Base-by-base conservation (phyloP, 371 early-diverging fungal species). In the Zancudomyces culisetae region DNA sequence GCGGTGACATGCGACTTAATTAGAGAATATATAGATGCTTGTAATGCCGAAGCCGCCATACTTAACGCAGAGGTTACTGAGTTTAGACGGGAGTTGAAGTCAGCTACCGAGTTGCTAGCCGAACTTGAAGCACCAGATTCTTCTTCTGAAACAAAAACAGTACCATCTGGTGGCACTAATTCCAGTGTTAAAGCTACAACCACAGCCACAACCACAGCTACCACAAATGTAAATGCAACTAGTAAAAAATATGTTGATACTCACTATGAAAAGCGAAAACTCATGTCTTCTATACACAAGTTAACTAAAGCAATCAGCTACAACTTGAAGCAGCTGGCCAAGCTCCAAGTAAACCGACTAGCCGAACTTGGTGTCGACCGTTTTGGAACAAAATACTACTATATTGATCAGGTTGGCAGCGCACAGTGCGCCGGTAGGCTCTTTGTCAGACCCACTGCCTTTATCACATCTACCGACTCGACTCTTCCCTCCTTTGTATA, bases 301-400 rank as follows among this genome's bases (percentile, higher is more conserved):
- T n/a, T n/a, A n/a, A n/a, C n/a, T n/a, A n/a, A n/a, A n/a, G n/a
- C n/a, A n/a, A n/a, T n/a, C n/a, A n/a, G n/a, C n/a, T n/a, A n/a
- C n/a, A n/a, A n/a, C n/a, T n/a, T n/a, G n/a, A n/a, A n/a, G n/a
- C n/a, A n/a, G n/a, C n/a, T n/a, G n/a, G n/a, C n/a, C n/a, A n/a
- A n/a, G 62, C 75, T 62, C 49, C 70, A 61, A n/a, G 74, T 74
- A 1, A 72, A 76, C 13, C 79, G 89, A 1, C 63, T 86, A 43
- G 69, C 63, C 42, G 81, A 85, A 0, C 57, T 92, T n/a, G 93
- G 90, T 19, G 62, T 65, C 22, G 93, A 92, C 66, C 78, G 89
- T 13, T 89, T 74, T 63, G 76, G 66, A 45, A 87, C 82, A 60
- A 73, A 79, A 18, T 90, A 92, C 62, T 89, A 82, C 71, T 89